Evolutionary conservation across 805 yeast genomes (phyloP), one percentile per base, ranked within the genome.

Genomic region (Suhomyces vadensis): DNA sequence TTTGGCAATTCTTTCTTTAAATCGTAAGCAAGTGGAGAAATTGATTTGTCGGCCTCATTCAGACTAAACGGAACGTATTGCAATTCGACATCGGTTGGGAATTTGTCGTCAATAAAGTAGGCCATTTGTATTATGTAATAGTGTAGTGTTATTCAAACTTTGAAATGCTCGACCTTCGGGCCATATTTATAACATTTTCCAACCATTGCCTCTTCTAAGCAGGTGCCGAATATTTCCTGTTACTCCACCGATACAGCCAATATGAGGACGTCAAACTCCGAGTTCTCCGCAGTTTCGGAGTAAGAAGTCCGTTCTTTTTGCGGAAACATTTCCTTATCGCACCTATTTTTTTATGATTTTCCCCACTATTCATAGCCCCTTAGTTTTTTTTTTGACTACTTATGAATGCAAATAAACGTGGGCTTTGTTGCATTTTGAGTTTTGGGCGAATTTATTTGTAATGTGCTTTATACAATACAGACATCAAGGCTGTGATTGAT

Each of bases 1-100:
- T 41, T 39, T 19, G 54, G 41, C 51, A 58, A 53, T 31, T 47
- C 48, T 43, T 58, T 59, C 2, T 60, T 53, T 36, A 73, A 59
- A 43, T 73, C 73, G 26, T 67, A 62, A 4, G 51, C 57, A n/a
- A 55, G 41, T 43, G 78, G 78, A 19, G 54, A 52, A 7, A 67
- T 64, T 55, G 75, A 71, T 17, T 75, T 62, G 20, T 52, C 56
- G n/a, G 58, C 65, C 39, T 63, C 56, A 37, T 61, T 70, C 26
- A 59, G 57, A n/a, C 64, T 36, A 9, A 50, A 57, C 17, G 53
- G 48, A 44, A 51, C 63, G 56, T 70, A 75, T 25, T 61, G 65
- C 27, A 73, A 62, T 35, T 57, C 52, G 37, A 64, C 51, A 37
- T 62, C 54, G 11, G 57, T 31, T 13, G 63, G 62, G 47, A 58